Evolutionary conservation across 2,329 filamentous ascomycete genomes (phyloP).

Genomic region (Talaromyces rugulosus): DNA sequence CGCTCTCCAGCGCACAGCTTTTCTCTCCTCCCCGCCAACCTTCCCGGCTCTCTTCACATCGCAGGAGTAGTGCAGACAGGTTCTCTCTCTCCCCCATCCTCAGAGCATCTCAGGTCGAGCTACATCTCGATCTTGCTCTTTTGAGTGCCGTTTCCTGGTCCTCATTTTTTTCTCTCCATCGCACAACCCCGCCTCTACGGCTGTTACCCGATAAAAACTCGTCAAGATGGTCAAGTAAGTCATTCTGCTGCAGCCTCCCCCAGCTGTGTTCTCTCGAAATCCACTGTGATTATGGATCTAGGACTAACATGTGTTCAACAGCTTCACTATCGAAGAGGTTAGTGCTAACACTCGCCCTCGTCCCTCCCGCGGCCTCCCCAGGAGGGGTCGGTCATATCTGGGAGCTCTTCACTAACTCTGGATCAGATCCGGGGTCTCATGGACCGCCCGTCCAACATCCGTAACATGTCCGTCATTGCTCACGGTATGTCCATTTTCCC

Average conservation of each 20-base stretch:
- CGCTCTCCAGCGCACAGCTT: constrained; percentile 8
- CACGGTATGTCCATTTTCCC: constrained; percentile 59
- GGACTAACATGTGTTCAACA: constrained; percentile 43
- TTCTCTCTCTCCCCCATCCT: constrained; percentile 23
- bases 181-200: constrained; percentile 39
- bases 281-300: neutral
- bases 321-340: constrained; percentile 96
- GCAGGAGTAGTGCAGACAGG: constrained; percentile 38
- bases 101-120: constrained; percentile 35
- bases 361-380: neutral
- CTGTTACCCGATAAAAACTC: constrained; percentile 50
- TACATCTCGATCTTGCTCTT: constrained; percentile 40
- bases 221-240: constrained; percentile 99
- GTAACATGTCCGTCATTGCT: constrained; percentile 99
- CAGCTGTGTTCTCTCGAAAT: neutral
- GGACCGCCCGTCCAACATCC: constrained; percentile 58
- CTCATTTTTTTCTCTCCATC: constrained; percentile 18
- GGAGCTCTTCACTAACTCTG: neutral
- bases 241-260: constrained; percentile 10
- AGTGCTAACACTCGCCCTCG: constrained; percentile 28
- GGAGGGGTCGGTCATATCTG: neutral
- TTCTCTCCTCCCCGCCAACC: constrained; percentile 25
- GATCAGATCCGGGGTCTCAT: constrained; percentile 44
- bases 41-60: constrained; percentile 23
- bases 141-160: constrained; percentile 33